phyloP scores from a whole-genome alignment of 768 basidiomycete species.

The Cantharellus cinnabarinus region DNA sequence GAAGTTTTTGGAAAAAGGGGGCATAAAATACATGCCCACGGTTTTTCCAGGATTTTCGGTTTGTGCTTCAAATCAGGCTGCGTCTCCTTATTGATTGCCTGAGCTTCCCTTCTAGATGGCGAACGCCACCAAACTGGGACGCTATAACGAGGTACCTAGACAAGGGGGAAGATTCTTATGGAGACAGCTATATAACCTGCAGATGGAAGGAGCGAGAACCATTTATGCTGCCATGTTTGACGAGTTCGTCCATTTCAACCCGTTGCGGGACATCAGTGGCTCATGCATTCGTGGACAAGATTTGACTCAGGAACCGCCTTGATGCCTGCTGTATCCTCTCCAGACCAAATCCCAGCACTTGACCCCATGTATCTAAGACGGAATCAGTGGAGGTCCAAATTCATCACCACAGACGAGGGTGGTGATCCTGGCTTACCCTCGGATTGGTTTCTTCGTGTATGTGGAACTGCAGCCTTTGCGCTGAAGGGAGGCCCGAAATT shows the following conservation, averaged over 20 bases:
- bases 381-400: neutral
- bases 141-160: constrained; percentile 48
- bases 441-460: constrained; percentile 76
- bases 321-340: constrained; percentile 46
- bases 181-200: constrained; percentile 55
- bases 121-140: constrained; percentile 52
- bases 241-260: constrained; percentile 18
- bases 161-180: constrained; percentile 62
- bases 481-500: constrained; percentile 44
- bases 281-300: constrained; percentile 10
- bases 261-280: neutral
- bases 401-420: constrained; percentile 54
- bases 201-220: constrained; percentile 35
- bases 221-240: constrained; percentile 84
- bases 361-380: constrained; percentile 19
- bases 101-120: constrained; percentile 27
- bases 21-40: constrained; percentile 67
- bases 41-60: constrained; percentile 69
- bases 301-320: constrained; percentile 66
- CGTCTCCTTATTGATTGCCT: neutral
- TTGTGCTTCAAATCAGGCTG: constrained; percentile 14
- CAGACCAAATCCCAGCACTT: constrained; percentile 30
- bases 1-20: constrained; percentile 34
- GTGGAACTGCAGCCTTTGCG: constrained; percentile 48
- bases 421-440: constrained; percentile 47